Conservation (phyloP, 108 stramenopile genomes). For the Pseudonitzschia delicatissima region DNA sequence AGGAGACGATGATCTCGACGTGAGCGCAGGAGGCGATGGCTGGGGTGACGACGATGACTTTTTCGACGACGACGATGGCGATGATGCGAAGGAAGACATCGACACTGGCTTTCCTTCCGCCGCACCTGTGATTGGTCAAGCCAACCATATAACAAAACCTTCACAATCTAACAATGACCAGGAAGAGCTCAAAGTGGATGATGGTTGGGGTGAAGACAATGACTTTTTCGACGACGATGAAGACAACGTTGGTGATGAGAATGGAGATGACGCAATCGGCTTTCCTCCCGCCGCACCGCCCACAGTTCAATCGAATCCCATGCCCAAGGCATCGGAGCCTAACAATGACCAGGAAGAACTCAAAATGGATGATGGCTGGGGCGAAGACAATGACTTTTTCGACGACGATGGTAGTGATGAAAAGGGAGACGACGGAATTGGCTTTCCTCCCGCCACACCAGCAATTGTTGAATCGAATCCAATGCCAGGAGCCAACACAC, state of each 20-base stretch:
- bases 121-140: too few relatives aligned
- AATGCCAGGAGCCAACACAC: neutral
- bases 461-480: neutral
- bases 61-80: conserved; percentile 12
- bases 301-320: neutral
- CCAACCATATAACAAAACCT: conserved; percentile 1
- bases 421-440: neutral
- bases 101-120: too few relatives aligned
- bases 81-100: too few relatives aligned
- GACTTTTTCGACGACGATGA: conserved; percentile 23
- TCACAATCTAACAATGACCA: conserved; percentile 7
- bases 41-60: conserved; percentile 32
- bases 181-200: conserved; percentile 1
- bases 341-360: conserved; percentile 14
- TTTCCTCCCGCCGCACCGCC: too few relatives aligned
- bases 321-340: neutral
- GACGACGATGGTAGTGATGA: conserved; percentile 8
- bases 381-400: conserved; percentile 33
- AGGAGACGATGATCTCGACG: conserved; percentile 20
- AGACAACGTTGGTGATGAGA: neutral
- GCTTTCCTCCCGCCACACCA: neutral
- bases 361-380: conserved; percentile 18
- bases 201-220: conserved; percentile 28
- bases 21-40: conserved; percentile 6
- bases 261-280: too few relatives aligned